Base-by-base conservation (phyloP, 805 yeast genomes). In the Lipomyces starkeyi region DNA sequence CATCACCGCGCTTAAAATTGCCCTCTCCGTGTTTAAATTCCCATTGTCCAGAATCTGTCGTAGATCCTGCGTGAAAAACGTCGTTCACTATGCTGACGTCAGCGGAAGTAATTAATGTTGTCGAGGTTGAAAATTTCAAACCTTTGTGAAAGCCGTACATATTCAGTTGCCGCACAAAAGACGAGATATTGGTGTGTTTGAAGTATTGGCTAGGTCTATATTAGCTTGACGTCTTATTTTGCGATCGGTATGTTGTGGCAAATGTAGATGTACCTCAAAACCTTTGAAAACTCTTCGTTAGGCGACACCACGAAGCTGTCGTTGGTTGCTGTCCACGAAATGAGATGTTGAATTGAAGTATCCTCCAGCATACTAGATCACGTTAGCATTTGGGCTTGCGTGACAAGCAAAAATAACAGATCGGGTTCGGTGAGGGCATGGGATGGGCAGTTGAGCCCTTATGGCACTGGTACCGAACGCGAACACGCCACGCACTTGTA, bases 101-200 rank as follows among this genome's bases (percentile, higher is more conserved):
- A 8, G 62, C 56, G 20, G 29, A 43, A 9, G 32, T 11, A 17
- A 43, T 37, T 37, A 37, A 14, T 37, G 40, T 37, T 37, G 40
- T 37, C 22, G 49, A 43, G 3, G 22, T 43, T 43, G n/a, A 85
- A 88, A 35, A 7, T n/a, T 27, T 20, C 56, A 7, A 47, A 70
- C 73, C 73, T 80, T 93, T 93, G 78, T 93, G 97, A 81, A 93
- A 93, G 0, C 97, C 97, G 77, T 93, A 93, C 98, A 93, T 94
- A 81, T 94, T 97, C 58, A 93, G 82, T 79, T 94, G 98, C 59
- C 98, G 86, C 47, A 94, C 97, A 81, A 94, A 94, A 68, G 94
- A 88, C 29, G 97, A 92, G 35, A 93, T 92, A 76, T 94, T 94
- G 2, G 97, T 96, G 80, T 93, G 98, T 77, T 94, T 94, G 83